These are phyloP conservation scores for Somion occarium DNA, from an alignment of 1,284 basidiomycete genomes.

Conservation along the genomic window DNA sequence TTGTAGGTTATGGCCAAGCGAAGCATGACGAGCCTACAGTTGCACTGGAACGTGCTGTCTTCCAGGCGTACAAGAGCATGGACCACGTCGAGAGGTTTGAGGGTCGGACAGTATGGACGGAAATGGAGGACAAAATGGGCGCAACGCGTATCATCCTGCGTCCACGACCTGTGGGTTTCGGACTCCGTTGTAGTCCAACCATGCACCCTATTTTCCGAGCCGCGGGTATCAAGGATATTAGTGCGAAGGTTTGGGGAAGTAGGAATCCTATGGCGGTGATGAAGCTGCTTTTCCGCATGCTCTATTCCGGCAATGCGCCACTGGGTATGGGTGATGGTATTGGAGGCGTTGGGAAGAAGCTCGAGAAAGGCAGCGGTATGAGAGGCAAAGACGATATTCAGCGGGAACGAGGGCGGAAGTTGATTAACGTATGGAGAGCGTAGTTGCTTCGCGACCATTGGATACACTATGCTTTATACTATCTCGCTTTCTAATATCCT, in stretches of 20 bases:
- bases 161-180: constrained; percentile 91
- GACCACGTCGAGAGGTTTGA: constrained; percentile 90
- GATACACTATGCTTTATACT: neutral
- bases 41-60: constrained; percentile 65
- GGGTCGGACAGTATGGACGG: constrained; percentile 86
- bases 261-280: constrained; percentile 70
- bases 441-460: neutral
- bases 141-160: constrained; percentile 82
- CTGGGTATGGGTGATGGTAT: constrained; percentile 72
- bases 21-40: constrained; percentile 61
- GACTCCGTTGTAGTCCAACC: constrained; percentile 85
- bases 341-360: constrained; percentile 62
- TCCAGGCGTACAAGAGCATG: constrained; percentile 80
- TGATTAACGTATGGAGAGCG: constrained; percentile 41
- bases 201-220: constrained; percentile 88
- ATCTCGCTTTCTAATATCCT: neutral
- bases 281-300: constrained; percentile 57
- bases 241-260: constrained; percentile 92
- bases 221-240: constrained; percentile 91
- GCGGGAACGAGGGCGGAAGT: constrained; percentile 65
- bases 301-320: constrained; percentile 72
- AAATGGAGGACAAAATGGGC: constrained; percentile 82
- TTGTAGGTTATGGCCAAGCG: constrained; percentile 89
- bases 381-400: constrained; percentile 62
- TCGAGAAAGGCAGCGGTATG: constrained; percentile 67